Conservation (phyloP, 2,329 filamentous ascomycete genomes). For the Aspergillus costaricaensis region DNA sequence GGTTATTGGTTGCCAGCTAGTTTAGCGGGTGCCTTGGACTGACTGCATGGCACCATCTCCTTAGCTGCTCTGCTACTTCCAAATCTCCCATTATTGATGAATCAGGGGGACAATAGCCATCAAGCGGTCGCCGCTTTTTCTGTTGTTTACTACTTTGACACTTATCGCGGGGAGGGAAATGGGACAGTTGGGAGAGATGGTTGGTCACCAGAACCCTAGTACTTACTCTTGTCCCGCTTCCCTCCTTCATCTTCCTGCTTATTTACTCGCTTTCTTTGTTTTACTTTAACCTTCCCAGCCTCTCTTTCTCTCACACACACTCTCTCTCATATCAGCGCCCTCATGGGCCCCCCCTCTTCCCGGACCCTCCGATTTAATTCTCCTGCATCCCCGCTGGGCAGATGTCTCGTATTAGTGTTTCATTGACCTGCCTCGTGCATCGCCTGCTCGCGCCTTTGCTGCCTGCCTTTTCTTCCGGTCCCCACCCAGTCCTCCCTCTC, state of each 20-base stretch:
- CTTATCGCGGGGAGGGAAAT: not conserved
- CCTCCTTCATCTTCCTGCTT: not conserved
- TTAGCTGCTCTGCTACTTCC: not conserved
- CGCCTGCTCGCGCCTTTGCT: not conserved
- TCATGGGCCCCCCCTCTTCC: not conserved
- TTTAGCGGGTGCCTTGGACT: not conserved
- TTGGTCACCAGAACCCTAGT: not conserved
- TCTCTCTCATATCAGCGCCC: not conserved
- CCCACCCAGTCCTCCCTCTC: not conserved
- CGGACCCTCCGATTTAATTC: not conserved
- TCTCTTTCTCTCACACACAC: not conserved
- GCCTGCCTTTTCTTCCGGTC: conserved; percentile 2
- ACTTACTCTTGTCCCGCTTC: not conserved
- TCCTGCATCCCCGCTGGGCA: not conserved
- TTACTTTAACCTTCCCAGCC: not conserved
- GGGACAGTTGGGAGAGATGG: not conserved
- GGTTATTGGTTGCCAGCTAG: not conserved
- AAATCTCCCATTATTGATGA: too few species aligned
- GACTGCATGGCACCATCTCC: not conserved
- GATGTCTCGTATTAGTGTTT: conserved; percentile 4
- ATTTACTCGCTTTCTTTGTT: conserved; percentile 3
- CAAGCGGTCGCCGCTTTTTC: not conserved
- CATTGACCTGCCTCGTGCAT: not conserved
- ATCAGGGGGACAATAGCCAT: too few species aligned
- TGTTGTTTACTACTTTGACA: not conserved